Conservation (phyloP, 805 yeast species). For the Pachysolen tannophilus region DNA sequence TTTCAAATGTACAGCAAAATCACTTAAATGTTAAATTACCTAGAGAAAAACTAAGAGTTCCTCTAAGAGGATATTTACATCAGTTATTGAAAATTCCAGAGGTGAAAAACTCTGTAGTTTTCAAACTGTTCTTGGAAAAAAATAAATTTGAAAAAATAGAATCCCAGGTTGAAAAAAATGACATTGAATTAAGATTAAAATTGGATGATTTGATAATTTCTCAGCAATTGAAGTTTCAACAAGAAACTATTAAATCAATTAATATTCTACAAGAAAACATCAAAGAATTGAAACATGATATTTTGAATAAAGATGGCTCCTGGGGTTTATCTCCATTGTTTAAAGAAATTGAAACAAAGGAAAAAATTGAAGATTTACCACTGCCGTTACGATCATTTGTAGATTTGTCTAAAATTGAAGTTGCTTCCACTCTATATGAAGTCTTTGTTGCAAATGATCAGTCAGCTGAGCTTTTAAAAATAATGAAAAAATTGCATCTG, state of each 20-base stretch:
- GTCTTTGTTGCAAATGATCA: slow-evolving; percentile 74
- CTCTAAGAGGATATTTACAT: slow-evolving; percentile 67
- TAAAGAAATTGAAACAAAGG: slow-evolving; percentile 52
- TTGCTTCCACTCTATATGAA: slow-evolving; percentile 80
- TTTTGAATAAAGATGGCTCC: slow-evolving; percentile 20
- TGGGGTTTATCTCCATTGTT: slow-evolving; percentile 57
- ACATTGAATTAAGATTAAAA: slow-evolving; percentile 47
- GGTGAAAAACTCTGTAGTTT: slow-evolving; percentile 41
- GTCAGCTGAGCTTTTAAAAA: slow-evolving; percentile 67
- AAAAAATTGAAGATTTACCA: slow-evolving; percentile 48
- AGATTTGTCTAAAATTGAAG: slow-evolving; percentile 76
- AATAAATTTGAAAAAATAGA: slow-evolving; percentile 30
- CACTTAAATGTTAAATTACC: slow-evolving; percentile 29
- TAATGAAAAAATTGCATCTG: slow-evolving; percentile 62
- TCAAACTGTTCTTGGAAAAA: slow-evolving; percentile 45
- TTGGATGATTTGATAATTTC: slow-evolving; percentile 51
- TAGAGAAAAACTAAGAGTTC: slow-evolving; percentile 70
- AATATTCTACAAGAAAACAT: slow-evolving; percentile 28
- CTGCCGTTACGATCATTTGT: slow-evolving; percentile 62
- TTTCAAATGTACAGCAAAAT: no score
- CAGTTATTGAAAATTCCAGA: slow-evolving; percentile 45
- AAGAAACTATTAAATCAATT: slow-evolving; percentile 31
- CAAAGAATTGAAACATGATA: slow-evolving; percentile 27
- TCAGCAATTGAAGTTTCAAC: slow-evolving; percentile 67
- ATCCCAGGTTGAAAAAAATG: slow-evolving; percentile 34